Conservation (phyloP, 2,329 filamentous ascomycete genomes). For the Septoria petroselini region DNA sequence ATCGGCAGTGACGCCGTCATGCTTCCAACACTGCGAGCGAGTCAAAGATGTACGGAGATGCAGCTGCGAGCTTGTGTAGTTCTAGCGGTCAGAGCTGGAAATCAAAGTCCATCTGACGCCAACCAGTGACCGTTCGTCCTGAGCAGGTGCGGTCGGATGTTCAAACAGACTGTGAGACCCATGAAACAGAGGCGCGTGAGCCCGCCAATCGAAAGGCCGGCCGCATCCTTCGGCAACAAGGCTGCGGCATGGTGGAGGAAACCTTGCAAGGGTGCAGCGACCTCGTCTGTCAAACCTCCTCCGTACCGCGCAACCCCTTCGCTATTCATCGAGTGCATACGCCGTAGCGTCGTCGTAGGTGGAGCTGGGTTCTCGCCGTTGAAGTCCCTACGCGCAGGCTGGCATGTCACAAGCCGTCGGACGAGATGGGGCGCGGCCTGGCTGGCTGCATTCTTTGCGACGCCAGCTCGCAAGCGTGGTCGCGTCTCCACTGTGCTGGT, state of each 20-base stretch:
- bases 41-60: neutral
- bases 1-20: neutral
- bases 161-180: neutral
- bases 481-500: constrained; percentile 7
- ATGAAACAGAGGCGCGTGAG: constrained; percentile 5
- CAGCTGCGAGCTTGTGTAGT: neutral
- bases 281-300: constrained; percentile 10
- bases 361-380: constrained; percentile 13
- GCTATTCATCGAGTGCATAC: constrained; percentile 9
- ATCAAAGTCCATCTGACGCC: constrained; percentile 5
- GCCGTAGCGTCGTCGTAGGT: neutral
- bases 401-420: constrained; percentile 18
- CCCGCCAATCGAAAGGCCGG: constrained; percentile 6
- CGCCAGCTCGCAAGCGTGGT: constrained; percentile 5
- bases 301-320: constrained; percentile 6
- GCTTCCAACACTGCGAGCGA: neutral
- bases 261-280: constrained; percentile 1
- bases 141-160: neutral
- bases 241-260: constrained; percentile 8
- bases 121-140: constrained; percentile 4
- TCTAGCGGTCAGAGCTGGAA: neutral
- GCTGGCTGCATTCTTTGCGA: constrained; percentile 23
- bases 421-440: constrained; percentile 6
- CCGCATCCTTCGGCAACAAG: constrained; percentile 4
- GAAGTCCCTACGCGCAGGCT: constrained; percentile 1